Evolutionary conservation across 257 asterid genomes (phyloP).

Genomic region (Solanum corneliomulleri): DNA sequence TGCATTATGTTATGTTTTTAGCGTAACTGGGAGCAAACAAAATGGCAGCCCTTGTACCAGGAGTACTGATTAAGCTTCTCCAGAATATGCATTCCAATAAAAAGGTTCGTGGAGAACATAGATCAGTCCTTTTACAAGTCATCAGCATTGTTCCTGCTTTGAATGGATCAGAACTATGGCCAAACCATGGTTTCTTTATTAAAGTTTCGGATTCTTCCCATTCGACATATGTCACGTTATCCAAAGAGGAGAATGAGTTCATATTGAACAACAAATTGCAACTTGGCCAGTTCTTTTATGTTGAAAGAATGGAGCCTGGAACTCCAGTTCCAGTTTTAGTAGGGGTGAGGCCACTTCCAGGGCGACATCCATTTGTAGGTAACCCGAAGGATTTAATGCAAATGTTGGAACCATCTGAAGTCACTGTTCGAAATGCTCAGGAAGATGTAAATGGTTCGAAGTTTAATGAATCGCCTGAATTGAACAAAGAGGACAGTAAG

Average conservation of each 20-base stretch:
- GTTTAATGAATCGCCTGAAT: slow-evolving; percentile 1
- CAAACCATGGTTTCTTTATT: slow-evolving; percentile 76
- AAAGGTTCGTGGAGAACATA: slow-evolving; percentile 59
- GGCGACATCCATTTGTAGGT: slow-evolving; percentile 72
- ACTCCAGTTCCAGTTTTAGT: slow-evolving; percentile 59
- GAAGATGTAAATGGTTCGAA: slow-evolving; percentile 1
- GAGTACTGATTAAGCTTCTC: slow-evolving; percentile 70
- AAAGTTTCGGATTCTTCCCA: slow-evolving; percentile 89
- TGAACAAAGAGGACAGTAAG: slow-evolving; percentile 21
- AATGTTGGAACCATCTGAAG: slow-evolving; percentile 41
- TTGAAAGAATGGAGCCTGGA: slow-evolving; percentile 60
- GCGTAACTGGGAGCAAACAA: not conserved
- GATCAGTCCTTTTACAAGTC: slow-evolving; percentile 63
- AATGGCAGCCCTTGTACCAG: slow-evolving; percentile 82
- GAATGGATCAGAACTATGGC: slow-evolving; percentile 65
- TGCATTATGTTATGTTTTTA: not conserved
- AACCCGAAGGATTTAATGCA: slow-evolving; percentile 84
- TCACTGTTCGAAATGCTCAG: slow-evolving; percentile 14
- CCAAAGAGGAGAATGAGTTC: slow-evolving; percentile 58
- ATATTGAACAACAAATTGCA: slow-evolving; percentile 70
- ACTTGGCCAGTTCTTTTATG: slow-evolving; percentile 73
- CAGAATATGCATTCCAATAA: slow-evolving; percentile 51
- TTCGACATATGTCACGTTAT: slow-evolving; percentile 61
- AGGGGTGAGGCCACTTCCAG: slow-evolving; percentile 71
- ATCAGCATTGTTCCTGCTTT: slow-evolving; percentile 84